Evolutionary conservation across 352 stramenopile species (phyloP).

Genomic region (Globisporangium uncinulatum): DNA sequence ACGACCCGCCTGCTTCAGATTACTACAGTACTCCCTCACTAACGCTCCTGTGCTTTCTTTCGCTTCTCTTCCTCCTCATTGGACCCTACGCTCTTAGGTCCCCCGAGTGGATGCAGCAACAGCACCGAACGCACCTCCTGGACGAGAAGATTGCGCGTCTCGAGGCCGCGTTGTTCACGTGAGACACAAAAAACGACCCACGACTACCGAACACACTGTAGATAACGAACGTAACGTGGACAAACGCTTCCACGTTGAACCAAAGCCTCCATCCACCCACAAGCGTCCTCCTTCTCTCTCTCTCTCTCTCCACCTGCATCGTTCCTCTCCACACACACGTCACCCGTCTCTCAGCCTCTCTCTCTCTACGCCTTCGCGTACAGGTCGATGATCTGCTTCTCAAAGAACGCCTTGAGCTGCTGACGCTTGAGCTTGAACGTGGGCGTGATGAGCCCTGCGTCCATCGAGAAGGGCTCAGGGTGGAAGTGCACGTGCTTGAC

Average conservation of each 20-base stretch:
- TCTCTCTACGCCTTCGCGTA: slow-evolving; percentile 32
- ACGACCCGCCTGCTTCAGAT: slow-evolving; percentile 2
- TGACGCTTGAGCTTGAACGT: slow-evolving; percentile 95
- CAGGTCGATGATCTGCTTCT: slow-evolving; percentile 44
- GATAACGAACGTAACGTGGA: too few species aligned
- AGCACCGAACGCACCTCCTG: slow-evolving; percentile 27
- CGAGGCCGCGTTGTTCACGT: slow-evolving; percentile 31
- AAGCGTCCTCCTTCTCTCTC: too few species aligned
- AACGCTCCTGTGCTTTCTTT: background rate
- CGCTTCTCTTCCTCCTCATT: too few species aligned
- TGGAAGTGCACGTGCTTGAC: slow-evolving; percentile 87
- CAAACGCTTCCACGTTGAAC: too few species aligned
- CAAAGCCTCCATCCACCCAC: too few species aligned
- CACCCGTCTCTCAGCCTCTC: background rate
- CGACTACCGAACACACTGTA: too few species aligned
- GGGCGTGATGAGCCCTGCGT: slow-evolving; percentile 91
- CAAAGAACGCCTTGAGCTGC: slow-evolving; percentile 46
- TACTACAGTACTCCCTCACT: background rate
- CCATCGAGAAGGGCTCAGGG: slow-evolving; percentile 79
- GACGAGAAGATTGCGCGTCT: slow-evolving; percentile 41
- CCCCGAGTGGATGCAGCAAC: slow-evolving; percentile 37
- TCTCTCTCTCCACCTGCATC: too few species aligned
- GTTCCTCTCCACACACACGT: background rate
- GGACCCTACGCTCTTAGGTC: slow-evolving; percentile 15
- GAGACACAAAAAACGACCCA: background rate